Percentiles rank a stretch among this genome's conserved stretches.
Evolutionary conservation across 345 rosid species (phyloP).

Genomic region (Abelmoschus esculentus): DNA sequence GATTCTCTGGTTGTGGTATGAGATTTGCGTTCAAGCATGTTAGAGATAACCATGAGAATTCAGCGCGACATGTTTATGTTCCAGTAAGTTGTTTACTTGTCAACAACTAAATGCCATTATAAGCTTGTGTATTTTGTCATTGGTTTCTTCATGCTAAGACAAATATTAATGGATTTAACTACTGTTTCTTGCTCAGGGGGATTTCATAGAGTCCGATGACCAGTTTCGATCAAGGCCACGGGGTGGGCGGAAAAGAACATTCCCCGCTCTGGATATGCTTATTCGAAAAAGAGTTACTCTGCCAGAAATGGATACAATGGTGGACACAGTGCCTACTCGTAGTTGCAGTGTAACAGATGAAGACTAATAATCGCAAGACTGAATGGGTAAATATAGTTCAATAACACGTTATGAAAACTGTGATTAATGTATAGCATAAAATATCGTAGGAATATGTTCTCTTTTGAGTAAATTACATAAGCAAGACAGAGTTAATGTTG

Average conservation of each 20-base stretch:
- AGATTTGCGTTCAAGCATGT: conserved; percentile 77
- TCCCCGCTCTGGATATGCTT: not conserved
- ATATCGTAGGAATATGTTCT: not conserved
- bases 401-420: too few relatives aligned
- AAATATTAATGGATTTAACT: not conserved
- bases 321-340: not conserved
- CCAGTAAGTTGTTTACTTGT: conserved; percentile 36
- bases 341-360: too few relatives aligned
- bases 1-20: conserved; percentile 55
- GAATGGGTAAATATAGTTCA: too few relatives aligned
- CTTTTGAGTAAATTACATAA: not conserved
- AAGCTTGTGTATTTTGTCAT: not conserved
- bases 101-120: not conserved
- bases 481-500: too few relatives aligned
- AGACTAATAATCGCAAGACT: too few relatives aligned
- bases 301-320: not conserved
- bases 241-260: not conserved
- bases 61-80: conserved; percentile 41
- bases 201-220: not conserved
- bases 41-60: conserved; percentile 65
- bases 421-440: too few relatives aligned
- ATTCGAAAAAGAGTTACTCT: not conserved
- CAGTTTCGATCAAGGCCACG: not conserved
- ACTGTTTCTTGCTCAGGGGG: not conserved
- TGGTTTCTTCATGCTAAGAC: not conserved